These are phyloP conservation scores for Monilinia fructigena DNA, from an alignment of 2,329 filamentous ascomycete species.

Conservation along the genomic window DNA sequence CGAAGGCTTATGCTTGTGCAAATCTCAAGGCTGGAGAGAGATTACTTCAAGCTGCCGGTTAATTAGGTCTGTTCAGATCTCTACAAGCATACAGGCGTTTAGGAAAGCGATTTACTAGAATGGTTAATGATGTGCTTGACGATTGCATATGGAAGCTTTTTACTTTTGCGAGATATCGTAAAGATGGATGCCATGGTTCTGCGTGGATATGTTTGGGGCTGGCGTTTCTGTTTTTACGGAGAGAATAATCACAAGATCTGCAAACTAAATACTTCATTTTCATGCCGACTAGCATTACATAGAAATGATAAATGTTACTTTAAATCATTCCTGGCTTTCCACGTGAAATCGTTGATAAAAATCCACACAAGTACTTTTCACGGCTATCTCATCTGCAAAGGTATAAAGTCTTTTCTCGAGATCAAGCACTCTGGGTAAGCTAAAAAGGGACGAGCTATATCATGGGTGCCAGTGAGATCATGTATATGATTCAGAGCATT, in stretches of 20 bases:
- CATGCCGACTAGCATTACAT: constrained; percentile 6
- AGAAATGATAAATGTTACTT: constrained; percentile 10
- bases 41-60: constrained; percentile 44
- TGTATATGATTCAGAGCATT: neutral
- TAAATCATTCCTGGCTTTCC: neutral
- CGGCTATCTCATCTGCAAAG: neutral
- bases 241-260: constrained; percentile 8
- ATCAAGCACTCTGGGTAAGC: neutral
- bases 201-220: constrained; percentile 17
- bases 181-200: constrained; percentile 17
- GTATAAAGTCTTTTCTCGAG: neutral
- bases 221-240: constrained; percentile 20
- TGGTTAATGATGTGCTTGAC: constrained; percentile 18
- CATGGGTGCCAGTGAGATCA: neutral
- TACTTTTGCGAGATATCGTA: constrained; percentile 11
- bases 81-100: constrained; percentile 22
- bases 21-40: constrained; percentile 61
- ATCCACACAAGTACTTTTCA: neutral
- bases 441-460: neutral
- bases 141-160: constrained; percentile 23
- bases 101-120: constrained; percentile 23
- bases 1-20: constrained; percentile 64
- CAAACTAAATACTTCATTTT: constrained; percentile 10
- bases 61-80: constrained; percentile 18
- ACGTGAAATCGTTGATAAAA: neutral